Evolutionary conservation across 169 alveolate genomes (phyloP).

Genomic region (Babesia ovis): DNA sequence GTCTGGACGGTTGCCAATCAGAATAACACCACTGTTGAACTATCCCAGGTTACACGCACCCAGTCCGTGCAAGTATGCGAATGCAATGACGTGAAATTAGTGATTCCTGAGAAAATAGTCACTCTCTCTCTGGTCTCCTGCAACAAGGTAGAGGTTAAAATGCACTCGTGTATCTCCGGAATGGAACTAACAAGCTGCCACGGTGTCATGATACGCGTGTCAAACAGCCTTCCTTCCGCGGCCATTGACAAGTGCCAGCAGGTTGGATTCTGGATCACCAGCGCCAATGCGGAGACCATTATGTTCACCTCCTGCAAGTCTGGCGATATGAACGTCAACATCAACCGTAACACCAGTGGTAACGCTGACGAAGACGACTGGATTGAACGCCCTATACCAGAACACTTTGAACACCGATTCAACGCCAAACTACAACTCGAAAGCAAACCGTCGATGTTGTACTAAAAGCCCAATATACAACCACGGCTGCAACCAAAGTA

Average conservation of each 20-base stretch:
- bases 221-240: constrained; percentile 50
- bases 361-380: constrained; percentile 67
- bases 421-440: constrained; percentile 44
- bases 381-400: constrained; percentile 64
- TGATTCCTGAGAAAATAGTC: constrained; percentile 53
- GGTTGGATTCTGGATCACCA: constrained; percentile 59
- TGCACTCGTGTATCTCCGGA: constrained; percentile 61
- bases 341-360: constrained; percentile 60
- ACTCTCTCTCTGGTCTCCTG: constrained; percentile 50
- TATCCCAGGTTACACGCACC: constrained; percentile 26
- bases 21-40: constrained; percentile 43
- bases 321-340: constrained; percentile 69
- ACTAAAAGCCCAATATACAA: too few relatives aligned
- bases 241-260: constrained; percentile 69
- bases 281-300: constrained; percentile 52
- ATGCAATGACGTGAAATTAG: constrained; percentile 38
- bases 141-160: constrained; percentile 36
- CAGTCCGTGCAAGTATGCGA: constrained; percentile 54
- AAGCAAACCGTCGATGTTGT: constrained; percentile 59
- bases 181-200: constrained; percentile 62
- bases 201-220: constrained; percentile 53
- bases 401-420: constrained; percentile 63
- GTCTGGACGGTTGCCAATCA: constrained; percentile 61
- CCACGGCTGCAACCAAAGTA: too few relatives aligned
- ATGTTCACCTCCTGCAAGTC: constrained; percentile 69